Evolutionary conservation across 768 basidiomycete species (phyloP).

Genomic region (Lactarius indigo): DNA sequence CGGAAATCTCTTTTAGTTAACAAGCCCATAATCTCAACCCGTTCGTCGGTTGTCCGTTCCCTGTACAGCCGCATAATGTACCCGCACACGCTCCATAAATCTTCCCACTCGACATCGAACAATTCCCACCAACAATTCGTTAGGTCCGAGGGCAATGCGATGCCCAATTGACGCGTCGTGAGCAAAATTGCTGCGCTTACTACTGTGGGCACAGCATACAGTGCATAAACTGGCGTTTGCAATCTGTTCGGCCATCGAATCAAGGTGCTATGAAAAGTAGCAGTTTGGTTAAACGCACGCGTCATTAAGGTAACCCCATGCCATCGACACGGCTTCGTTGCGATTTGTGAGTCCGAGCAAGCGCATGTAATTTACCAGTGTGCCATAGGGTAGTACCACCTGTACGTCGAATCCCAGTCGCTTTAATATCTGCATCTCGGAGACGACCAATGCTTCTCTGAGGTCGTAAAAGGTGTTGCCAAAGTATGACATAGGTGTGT

Average conservation of each 20-base stretch:
- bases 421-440: conserved; percentile 98
- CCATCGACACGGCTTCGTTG: conserved; percentile 65
- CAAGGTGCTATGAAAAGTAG: conserved; percentile 9
- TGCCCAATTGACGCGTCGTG: conserved; percentile 62
- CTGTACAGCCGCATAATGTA: conserved; percentile 80
- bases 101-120: conserved; percentile 90
- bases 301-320: conserved; percentile 97
- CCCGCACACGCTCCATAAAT: conserved; percentile 83
- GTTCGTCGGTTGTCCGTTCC: conserved; percentile 42
- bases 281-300: conserved; percentile 54
- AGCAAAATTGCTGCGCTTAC: conserved; percentile 89
- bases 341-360: conserved; percentile 79
- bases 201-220: conserved; percentile 86
- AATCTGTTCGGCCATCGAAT: conserved; percentile 47
- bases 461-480: conserved; percentile 87
- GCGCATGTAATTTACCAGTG: conserved; percentile 90
- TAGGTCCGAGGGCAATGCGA: conserved; percentile 68
- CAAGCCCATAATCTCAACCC: conserved; percentile 50
- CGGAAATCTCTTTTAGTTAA: conserved; percentile 77
- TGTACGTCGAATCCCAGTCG: conserved; percentile 93
- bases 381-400: conserved; percentile 90
- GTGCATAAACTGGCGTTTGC: conserved; percentile 88
- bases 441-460: conserved; percentile 90
- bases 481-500: conserved; percentile 87
- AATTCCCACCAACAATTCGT: conserved; percentile 89